Evolutionary conservation across 2,329 filamentous ascomycete species (phyloP).

Genomic region (Aspergillus proliferans): DNA sequence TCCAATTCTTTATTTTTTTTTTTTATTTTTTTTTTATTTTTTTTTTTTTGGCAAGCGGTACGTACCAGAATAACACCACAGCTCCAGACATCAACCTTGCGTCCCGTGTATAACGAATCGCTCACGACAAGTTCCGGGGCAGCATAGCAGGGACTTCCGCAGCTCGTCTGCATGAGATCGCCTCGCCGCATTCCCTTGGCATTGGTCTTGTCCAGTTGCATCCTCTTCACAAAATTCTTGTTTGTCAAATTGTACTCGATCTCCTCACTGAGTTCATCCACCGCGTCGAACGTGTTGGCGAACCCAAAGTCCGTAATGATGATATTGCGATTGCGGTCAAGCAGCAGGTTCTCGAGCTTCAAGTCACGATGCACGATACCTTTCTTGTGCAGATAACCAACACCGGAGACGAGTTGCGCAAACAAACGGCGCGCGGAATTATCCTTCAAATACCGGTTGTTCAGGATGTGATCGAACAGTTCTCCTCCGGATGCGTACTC

Average conservation of each 20-base stretch:
- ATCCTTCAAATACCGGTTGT: conserved; percentile 94
- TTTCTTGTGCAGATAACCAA: conserved; percentile 96
- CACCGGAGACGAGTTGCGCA: conserved; percentile 90
- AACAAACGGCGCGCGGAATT: conserved; percentile 84
- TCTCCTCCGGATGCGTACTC: conserved; percentile 98
- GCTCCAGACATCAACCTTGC: conserved; percentile 98
- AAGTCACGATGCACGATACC: conserved; percentile 96
- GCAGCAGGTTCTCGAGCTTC: conserved; percentile 89
- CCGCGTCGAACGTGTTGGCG: conserved; percentile 90
- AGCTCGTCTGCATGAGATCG: conserved; percentile 98
- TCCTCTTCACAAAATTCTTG: conserved; percentile 78
- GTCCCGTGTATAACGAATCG: conserved; percentile 91
- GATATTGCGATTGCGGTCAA: conserved; percentile 96
- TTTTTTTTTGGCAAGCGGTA: conserved; percentile 10
- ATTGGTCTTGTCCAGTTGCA: conserved; percentile 75
- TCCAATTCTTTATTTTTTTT: not conserved
- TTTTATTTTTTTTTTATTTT: too few relatives aligned
- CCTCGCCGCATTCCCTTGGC: conserved; percentile 72
- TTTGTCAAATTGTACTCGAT: conserved; percentile 83
- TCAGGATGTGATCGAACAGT: conserved; percentile 96
- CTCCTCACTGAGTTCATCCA: conserved; percentile 81
- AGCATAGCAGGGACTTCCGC: conserved; percentile 95
- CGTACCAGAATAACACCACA: conserved; percentile 95
- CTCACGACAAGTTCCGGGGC: conserved; percentile 95
- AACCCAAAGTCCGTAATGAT: conserved; percentile 99